Evolutionary conservation across 768 basidiomycete species (phyloP), one percentile per base, ranked within the genome.

Genomic region (Rhizopogon sp.): DNA sequence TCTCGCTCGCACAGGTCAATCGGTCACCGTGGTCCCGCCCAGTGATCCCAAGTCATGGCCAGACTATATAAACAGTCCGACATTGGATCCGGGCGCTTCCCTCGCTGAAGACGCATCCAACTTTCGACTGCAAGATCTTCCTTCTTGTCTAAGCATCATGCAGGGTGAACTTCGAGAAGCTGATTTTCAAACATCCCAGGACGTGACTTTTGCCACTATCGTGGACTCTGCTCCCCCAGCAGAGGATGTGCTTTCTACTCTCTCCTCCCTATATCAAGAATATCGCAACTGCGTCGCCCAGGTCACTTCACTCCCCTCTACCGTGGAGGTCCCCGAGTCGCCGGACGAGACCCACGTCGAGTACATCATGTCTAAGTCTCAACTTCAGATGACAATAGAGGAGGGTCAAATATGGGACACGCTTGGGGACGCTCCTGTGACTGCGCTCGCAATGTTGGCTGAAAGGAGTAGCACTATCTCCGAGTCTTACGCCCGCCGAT

Each of bases 401-500:
- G 89, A 91, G 66, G 80, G 79, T 31, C 66, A 67, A 35, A 62
- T 90, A 44, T 88, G 88, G 89, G 62, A 75, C 5, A 54, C 70
- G 16, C 66, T 86, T 22, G 58, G 70, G 16, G 45, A 56, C 3
- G 54, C 56, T 9, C 62, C 62, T 13, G 66, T 64, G 16, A 55
- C 60, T 6, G 55, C 62, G 0, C 58, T 71, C 58, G 54, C 66
- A 8, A 52, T 65, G 0, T 74, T 88, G 2, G 67, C 76, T 6
- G 64, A 77, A 31, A 78, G 77, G 57, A 90, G 88, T 59, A 69
- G 70, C 37, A 52, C 71, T 16, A 78, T 93, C 64, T 82, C 79
- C 10, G 74, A 78, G 42, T 90, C 87, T 5, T 93, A 88, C 59
- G 68, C 79, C 50, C 77, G 85, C 29, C 79, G 88, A 8, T 81